These are phyloP conservation scores for Diaporthe citri DNA, from an alignment of 2,329 filamentous ascomycete species.

Conservation along the genomic window DNA sequence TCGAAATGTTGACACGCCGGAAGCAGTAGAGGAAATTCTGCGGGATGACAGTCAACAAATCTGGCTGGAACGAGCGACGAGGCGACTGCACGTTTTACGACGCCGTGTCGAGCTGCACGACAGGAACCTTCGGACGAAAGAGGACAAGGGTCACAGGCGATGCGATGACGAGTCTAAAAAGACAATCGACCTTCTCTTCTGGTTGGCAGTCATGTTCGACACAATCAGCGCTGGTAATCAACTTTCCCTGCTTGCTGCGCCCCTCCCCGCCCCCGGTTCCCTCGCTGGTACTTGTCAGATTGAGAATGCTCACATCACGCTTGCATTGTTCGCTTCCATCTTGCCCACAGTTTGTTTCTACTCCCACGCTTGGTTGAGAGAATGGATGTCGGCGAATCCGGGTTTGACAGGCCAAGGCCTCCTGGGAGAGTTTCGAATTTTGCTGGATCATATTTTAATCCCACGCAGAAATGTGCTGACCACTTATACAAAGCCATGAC, in stretches of 20 bases:
- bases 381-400: neutral
- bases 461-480: neutral
- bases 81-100: constrained; percentile 34
- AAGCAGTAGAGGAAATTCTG: constrained; percentile 37
- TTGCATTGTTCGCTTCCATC: neutral
- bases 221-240: constrained; percentile 37
- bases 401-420: neutral
- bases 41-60: constrained; percentile 34
- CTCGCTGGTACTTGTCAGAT: neutral
- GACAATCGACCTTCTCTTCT: constrained; percentile 67
- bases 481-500: constrained; percentile 56
- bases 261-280: neutral
- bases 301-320: neutral
- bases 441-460: neutral
- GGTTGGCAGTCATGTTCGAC: constrained; percentile 54
- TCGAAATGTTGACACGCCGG: constrained; percentile 9
- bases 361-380: neutral
- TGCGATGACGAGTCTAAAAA: constrained; percentile 47
- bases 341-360: neutral
- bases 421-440: neutral
- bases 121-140: neutral
- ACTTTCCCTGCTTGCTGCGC: neutral
- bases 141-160: neutral
- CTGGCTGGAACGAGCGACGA: constrained; percentile 36
- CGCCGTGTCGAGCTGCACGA: constrained; percentile 36